Percentiles rank a stretch among this genome's conserved stretches.
phyloP scores from a whole-genome alignment of 208 protist genomes.

The Leishmania arabica region DNA sequence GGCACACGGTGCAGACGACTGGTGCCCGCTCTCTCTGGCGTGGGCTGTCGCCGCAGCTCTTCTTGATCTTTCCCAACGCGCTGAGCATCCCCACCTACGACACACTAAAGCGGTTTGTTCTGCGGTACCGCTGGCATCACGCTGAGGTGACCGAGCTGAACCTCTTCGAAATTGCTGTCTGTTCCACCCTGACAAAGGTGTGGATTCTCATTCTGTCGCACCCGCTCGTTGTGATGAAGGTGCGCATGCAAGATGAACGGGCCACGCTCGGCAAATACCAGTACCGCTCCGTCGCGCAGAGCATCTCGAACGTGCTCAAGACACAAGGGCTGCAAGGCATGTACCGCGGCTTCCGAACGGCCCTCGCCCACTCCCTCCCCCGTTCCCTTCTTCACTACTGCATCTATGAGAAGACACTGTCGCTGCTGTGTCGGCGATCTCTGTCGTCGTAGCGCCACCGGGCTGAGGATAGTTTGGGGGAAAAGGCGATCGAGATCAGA shows the following conservation, averaged over 20 bases:
- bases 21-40: conserved; percentile 87
- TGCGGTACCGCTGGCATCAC: conserved; percentile 40
- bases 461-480: background rate
- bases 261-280: conserved; percentile 46
- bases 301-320: conserved; percentile 52
- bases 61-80: conserved; percentile 80
- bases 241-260: conserved; percentile 86
- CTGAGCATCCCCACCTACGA: conserved; percentile 85
- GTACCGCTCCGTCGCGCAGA: conserved; percentile 60
- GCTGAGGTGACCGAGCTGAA: conserved; percentile 45
- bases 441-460: background rate
- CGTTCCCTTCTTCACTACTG: conserved; percentile 75
- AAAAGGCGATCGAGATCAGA: background rate
- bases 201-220: conserved; percentile 73
- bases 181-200: conserved; percentile 70
- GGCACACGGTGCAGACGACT: conserved; percentile 47
- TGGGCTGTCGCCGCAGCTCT: conserved; percentile 68
- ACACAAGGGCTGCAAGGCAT: conserved; percentile 67
- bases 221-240: conserved; percentile 73
- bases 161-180: conserved; percentile 67
- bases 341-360: conserved; percentile 70
- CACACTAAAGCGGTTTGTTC: conserved; percentile 56
- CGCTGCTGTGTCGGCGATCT: conserved; percentile 28
- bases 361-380: conserved; percentile 76
- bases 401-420: conserved; percentile 79